Percentiles rank a stretch among this genome's conserved stretches.
Evolutionary conservation across 2,329 filamentous ascomycete genomes (phyloP).

Genomic region (Verticillium tricorpus): DNA sequence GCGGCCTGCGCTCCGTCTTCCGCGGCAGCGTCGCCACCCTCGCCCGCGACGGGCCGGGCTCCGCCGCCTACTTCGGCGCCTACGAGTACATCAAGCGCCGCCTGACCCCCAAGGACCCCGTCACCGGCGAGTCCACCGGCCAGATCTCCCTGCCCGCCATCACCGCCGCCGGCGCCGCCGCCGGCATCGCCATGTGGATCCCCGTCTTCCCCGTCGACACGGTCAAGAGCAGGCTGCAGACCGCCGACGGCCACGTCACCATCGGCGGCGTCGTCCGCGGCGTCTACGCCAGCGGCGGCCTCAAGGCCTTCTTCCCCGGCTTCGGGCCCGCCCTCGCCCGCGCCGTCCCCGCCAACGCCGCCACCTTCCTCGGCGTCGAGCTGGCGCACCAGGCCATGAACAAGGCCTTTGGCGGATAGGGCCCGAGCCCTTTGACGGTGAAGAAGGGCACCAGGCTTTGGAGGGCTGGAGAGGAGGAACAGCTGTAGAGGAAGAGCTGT

Average conservation of each 20-base stretch:
- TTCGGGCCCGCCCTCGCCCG: constrained; percentile 89
- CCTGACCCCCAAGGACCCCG: constrained; percentile 76
- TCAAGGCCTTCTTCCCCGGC: constrained; percentile 94
- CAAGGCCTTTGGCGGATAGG: constrained; percentile 55
- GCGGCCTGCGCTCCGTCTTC: constrained; percentile 88
- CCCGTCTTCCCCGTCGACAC: constrained; percentile 97
- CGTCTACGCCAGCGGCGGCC: constrained; percentile 77
- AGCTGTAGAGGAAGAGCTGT: too few species aligned
- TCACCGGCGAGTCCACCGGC: constrained; percentile 66
- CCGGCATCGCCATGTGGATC: constrained; percentile 98
- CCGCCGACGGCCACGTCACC: constrained; percentile 77
- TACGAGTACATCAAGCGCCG: constrained; percentile 93
- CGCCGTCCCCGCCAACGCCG: constrained; percentile 93
- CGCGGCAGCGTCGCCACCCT: constrained; percentile 86
- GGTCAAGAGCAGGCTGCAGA: constrained; percentile 91
- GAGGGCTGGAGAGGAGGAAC: not conserved
- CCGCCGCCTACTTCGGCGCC: constrained; percentile 91
- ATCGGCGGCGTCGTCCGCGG: constrained; percentile 75
- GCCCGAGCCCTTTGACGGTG: too few species aligned
- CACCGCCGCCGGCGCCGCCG: constrained; percentile 80
- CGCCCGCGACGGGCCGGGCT: constrained; percentile 88
- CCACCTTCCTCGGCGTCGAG: constrained; percentile 86
- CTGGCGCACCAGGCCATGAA: constrained; percentile 79
- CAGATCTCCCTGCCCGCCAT: constrained; percentile 78
- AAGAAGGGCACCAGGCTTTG: not conserved